Percentiles rank a stretch among this genome's conserved stretches.
These are phyloP conservation scores for Agaricus subrufescens DNA, from an alignment of 768 basidiomycete genomes.

Conservation along the genomic window DNA sequence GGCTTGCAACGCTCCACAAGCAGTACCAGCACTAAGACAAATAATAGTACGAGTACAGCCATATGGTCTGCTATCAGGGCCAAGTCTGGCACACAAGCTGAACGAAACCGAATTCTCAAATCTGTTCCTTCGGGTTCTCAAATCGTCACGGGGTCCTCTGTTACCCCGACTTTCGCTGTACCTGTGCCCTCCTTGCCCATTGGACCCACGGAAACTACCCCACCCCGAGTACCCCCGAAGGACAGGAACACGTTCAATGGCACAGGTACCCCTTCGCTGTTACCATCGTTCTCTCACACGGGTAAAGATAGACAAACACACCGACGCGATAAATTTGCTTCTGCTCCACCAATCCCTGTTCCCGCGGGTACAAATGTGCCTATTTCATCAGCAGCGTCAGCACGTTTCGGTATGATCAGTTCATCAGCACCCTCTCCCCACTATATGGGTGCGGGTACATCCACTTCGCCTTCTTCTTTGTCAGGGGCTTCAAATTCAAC, in stretches of 20 bases:
- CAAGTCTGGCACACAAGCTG: not conserved
- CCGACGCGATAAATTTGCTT: constrained; percentile 11
- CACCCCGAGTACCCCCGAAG: constrained; percentile 10
- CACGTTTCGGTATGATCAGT: not conserved
- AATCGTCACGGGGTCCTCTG: constrained; percentile 15
- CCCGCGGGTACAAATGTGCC: constrained; percentile 2
- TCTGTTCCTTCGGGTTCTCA: constrained; percentile 28
- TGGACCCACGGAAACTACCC: constrained; percentile 13
- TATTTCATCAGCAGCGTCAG: not conserved
- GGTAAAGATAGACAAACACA: constrained; percentile 6
- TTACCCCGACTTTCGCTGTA: constrained; percentile 8
- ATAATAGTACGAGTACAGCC: not conserved
- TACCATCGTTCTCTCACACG: constrained; percentile 2
- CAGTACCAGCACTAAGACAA: constrained; percentile 4
- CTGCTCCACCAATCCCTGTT: constrained; percentile 8
- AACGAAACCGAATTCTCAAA: constrained; percentile 22
- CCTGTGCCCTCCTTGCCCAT: constrained; percentile 17
- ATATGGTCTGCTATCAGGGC: constrained; percentile 6
- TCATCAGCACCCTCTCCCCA: not conserved
- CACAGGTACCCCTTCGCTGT: not conserved
- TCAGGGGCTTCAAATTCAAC: not conserved
- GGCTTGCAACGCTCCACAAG: constrained; percentile 1
- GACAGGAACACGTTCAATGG: not conserved
- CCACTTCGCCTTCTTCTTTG: not conserved
- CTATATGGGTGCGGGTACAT: not conserved